Base-by-base conservation (phyloP, 2,329 filamentous ascomycete species). In the Fusarium agapanthi region DNA sequence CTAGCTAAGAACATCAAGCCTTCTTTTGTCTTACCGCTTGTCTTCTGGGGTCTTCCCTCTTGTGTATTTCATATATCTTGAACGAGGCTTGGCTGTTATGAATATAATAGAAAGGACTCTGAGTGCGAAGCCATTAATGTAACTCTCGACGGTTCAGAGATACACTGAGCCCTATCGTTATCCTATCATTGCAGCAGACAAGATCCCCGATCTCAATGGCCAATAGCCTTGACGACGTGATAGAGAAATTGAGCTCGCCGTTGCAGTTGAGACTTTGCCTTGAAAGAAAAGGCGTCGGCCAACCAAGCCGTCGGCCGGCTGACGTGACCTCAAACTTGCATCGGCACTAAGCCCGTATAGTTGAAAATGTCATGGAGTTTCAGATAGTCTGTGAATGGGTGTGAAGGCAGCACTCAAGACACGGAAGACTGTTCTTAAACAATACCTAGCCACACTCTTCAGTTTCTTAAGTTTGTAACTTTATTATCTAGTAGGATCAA, bases 201-300 rank as follows among this genome's bases (percentile, higher is more conserved):
- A 0, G 1, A 15, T 15, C 1, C 32, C 15, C 1, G 14, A 34
- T 14, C 32, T 34, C 32, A 1, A 34, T 1, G 32, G 3, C 32
- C 32, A 1, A 34, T 1, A 34, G 1, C 32, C 32, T 34, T 1
- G 32, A 34, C 32, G 14, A 34, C 1, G 1, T 8, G 14, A 34
- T 34, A 34, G 1, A 34, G 14, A 0, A 34, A 34, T 34, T 0
- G 32, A 34, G 14, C 6, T 34, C 1, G 32, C 14, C 6, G 32
- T 9, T 34, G 32, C 1, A 7, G 32, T 15, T 34, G 32, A 1
- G 14, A 15, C 1, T 34, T 34, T 7, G 32, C 32, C 32, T 34
- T 1, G 32, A 34, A 34, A 1, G 14, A 34, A 34, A 1, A 34
- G 32, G 32, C 15, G 6, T 34, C 1, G 2, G 32, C 14, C 14